Evolutionary conservation across 306 rosid species (phyloP).

Genomic region (Pyrus bretschneideri): DNA sequence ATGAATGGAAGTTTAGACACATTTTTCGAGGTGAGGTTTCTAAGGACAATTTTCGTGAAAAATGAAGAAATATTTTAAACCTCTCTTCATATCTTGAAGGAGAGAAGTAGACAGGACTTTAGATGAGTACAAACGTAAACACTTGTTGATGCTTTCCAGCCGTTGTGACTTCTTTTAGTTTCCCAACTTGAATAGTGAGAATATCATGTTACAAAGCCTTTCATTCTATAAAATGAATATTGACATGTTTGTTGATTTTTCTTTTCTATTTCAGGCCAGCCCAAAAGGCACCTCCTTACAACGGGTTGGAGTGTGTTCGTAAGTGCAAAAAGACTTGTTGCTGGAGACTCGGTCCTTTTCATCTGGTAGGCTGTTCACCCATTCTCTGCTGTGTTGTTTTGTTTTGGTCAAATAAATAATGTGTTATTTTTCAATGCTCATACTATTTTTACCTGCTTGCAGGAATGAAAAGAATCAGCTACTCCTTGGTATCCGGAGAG

Average conservation of each 20-base stretch:
- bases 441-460: background rate
- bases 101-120: background rate
- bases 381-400: background rate
- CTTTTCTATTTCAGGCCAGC: conserved; percentile 68
- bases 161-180: background rate
- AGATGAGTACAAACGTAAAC: background rate
- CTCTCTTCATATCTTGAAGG: background rate
- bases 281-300: conserved; percentile 95
- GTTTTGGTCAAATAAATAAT: background rate
- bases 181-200: background rate
- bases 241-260: background rate
- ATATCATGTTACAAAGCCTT: background rate
- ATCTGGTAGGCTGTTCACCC: conserved; percentile 61
- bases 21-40: conserved; percentile 84
- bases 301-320: conserved; percentile 99
- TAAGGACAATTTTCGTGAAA: background rate
- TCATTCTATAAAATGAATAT: background rate
- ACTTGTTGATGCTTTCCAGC: background rate
- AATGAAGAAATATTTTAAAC: background rate
- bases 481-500: conserved; percentile 86
- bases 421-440: background rate
- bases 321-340: conserved; percentile 93
- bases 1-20: conserved; percentile 98
- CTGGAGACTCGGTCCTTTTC: conserved; percentile 95
- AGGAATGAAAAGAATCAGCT: conserved; percentile 97